Conservation (phyloP, 2,329 filamentous ascomycete species). For the Neurospora crassa region DNA sequence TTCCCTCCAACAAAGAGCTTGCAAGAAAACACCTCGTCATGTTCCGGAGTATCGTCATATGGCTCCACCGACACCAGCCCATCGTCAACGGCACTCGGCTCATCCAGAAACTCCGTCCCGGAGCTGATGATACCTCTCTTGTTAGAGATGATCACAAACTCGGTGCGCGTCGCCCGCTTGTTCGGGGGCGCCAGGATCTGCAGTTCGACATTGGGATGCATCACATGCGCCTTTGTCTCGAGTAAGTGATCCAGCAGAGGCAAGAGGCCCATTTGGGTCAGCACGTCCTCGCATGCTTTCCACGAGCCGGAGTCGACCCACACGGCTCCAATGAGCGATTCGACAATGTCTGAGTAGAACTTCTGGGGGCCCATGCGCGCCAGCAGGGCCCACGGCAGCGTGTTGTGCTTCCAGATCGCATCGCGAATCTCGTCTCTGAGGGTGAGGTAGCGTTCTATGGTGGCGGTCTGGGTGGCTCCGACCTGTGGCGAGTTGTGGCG, state of each 20-base stretch:
- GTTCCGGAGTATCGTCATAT: not conserved
- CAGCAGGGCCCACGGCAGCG: constrained; percentile 72
- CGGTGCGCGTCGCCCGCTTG: not conserved
- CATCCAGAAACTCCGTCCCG: constrained; percentile 27
- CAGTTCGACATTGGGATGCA: constrained; percentile 60
- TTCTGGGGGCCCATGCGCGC: constrained; percentile 59
- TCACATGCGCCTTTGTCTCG: constrained; percentile 43
- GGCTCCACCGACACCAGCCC: not conserved
- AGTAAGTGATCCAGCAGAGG: constrained; percentile 53
- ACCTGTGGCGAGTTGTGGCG: constrained; percentile 45
- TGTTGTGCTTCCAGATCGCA: constrained; percentile 36
- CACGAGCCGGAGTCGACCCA: constrained; percentile 70
- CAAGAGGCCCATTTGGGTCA: constrained; percentile 57
- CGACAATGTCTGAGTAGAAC: constrained; percentile 75
- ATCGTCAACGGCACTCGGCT: constrained; percentile 13
- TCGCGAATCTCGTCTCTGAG: constrained; percentile 39
- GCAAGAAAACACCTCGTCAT: constrained; percentile 30
- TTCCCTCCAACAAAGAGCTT: constrained; percentile 37
- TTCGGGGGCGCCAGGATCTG: constrained; percentile 39
- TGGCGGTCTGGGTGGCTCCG: constrained; percentile 32
- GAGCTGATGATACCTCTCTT: not conserved
- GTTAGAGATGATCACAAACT: not conserved
- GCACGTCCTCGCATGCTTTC: constrained; percentile 46
- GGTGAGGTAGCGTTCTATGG: constrained; percentile 33
- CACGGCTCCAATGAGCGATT: constrained; percentile 70